These are phyloP conservation scores for Plasmodium adleri DNA, from an alignment of 169 alveolate species.

Conservation along the genomic window DNA sequence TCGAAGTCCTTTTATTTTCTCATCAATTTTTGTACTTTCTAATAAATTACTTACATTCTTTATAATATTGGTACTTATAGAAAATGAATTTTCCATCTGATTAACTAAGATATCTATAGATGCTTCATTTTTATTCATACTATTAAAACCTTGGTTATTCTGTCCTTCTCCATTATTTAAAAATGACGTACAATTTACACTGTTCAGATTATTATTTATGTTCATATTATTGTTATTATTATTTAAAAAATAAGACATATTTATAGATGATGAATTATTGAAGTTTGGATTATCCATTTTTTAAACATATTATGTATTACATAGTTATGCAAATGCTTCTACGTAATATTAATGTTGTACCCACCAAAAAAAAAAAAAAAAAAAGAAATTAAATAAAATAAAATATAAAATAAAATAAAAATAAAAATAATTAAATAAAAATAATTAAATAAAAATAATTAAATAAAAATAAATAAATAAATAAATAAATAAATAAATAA, in stretches of 20 bases:
- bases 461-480: not conserved
- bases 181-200: slow-evolving; percentile 33
- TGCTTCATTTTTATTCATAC: slow-evolving; percentile 64
- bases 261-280: slow-evolving; percentile 44
- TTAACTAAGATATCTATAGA: slow-evolving; percentile 73
- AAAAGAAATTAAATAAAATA: slow-evolving; percentile 6
- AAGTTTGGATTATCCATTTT: slow-evolving; percentile 75
- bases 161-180: slow-evolving; percentile 34
- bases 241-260: slow-evolving; percentile 71
- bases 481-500: not conserved
- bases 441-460: too few relatives aligned
- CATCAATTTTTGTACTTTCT: slow-evolving; percentile 62
- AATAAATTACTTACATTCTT: slow-evolving; percentile 72
- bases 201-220: slow-evolving; percentile 15
- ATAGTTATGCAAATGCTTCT: not conserved
- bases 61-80: slow-evolving; percentile 63
- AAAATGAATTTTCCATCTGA: slow-evolving; percentile 76
- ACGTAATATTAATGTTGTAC: not conserved
- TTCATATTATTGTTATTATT: slow-evolving; percentile 37
- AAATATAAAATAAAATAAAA: not conserved
- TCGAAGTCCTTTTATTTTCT: slow-evolving; percentile 72
- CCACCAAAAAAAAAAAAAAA: slow-evolving; percentile 1
- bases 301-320: slow-evolving; percentile 30
- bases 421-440: too few relatives aligned
- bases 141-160: slow-evolving; percentile 33